Evolutionary conservation across 192 early-diverging fungal species (phyloP).

Genomic region (Gamsiella multidivaricata): DNA sequence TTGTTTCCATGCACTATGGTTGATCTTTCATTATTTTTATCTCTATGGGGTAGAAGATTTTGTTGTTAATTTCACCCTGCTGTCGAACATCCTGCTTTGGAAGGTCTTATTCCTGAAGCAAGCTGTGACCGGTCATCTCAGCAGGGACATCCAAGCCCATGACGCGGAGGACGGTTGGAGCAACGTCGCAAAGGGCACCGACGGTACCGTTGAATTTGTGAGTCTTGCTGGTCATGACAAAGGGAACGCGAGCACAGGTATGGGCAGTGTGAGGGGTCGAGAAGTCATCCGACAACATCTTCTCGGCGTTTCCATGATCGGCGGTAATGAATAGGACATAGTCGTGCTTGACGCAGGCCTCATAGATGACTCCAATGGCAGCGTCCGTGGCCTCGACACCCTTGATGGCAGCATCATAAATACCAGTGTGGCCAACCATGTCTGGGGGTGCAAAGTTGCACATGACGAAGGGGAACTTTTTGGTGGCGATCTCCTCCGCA

Average conservation of each 20-base stretch:
- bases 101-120: constrained; percentile 51
- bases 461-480: constrained; percentile 95
- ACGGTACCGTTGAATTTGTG: constrained; percentile 66
- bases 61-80: too few species aligned
- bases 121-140: constrained; percentile 89
- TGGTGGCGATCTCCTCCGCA: constrained; percentile 78
- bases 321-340: constrained; percentile 96
- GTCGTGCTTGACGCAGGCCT: constrained; percentile 89
- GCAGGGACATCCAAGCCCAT: constrained; percentile 95
- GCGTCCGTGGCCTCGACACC: constrained; percentile 96
- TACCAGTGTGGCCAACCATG: constrained; percentile 98
- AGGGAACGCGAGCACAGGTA: constrained; percentile 90
- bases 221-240: constrained; percentile 81
- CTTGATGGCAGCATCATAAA: constrained; percentile 90
- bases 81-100: too few species aligned
- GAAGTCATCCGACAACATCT: constrained; percentile 91
- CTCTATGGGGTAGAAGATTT: too few species aligned
- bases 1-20: constrained; percentile 1
- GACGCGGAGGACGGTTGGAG: constrained; percentile 91
- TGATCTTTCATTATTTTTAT: too few species aligned
- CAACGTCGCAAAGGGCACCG: constrained; percentile 94
- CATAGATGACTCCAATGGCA: constrained; percentile 93
- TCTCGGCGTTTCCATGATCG: constrained; percentile 99
- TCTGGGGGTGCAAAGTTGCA: constrained; percentile 99
- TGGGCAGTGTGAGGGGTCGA: constrained; percentile 96